Conservation (phyloP, 768 basidiomycete genomes). For the Mycena metata region DNA sequence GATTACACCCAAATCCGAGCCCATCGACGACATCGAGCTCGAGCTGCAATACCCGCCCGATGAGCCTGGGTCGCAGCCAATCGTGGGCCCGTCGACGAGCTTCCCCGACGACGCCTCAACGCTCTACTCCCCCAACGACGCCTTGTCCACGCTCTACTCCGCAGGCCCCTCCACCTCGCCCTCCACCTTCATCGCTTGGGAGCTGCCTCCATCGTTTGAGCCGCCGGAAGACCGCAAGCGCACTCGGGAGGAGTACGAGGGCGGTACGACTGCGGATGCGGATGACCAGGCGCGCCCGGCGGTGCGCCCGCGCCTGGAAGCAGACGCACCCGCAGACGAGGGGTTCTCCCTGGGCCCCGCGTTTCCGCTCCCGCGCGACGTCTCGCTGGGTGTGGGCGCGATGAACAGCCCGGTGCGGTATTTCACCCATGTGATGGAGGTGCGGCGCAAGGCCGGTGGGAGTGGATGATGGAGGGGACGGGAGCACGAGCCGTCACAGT, state of each 20-base stretch:
- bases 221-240: constrained; percentile 15
- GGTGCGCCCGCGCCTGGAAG: neutral
- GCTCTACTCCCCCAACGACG: too few relatives aligned
- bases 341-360: constrained; percentile 8
- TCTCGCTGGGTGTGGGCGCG: neutral
- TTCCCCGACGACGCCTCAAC: too few relatives aligned
- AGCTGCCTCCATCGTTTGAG: neutral
- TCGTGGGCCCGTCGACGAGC: neutral
- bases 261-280: neutral
- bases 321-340: neutral
- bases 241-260: constrained; percentile 17
- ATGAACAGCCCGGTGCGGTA: constrained; percentile 20
- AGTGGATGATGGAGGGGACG: neutral
- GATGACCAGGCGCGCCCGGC: neutral
- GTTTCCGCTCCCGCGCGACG: neutral
- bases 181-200: constrained; percentile 12
- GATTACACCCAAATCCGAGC: neutral
- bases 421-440: constrained; percentile 20
- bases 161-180: neutral
- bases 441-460: constrained; percentile 5
- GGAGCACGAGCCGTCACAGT: neutral
- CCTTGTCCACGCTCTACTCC: too few relatives aligned
- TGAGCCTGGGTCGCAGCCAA: neutral
- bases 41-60: constrained; percentile 27
- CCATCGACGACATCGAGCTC: constrained; percentile 17